Conservation (phyloP, 768 basidiomycete genomes). For the Trametes sanguinea region DNA sequence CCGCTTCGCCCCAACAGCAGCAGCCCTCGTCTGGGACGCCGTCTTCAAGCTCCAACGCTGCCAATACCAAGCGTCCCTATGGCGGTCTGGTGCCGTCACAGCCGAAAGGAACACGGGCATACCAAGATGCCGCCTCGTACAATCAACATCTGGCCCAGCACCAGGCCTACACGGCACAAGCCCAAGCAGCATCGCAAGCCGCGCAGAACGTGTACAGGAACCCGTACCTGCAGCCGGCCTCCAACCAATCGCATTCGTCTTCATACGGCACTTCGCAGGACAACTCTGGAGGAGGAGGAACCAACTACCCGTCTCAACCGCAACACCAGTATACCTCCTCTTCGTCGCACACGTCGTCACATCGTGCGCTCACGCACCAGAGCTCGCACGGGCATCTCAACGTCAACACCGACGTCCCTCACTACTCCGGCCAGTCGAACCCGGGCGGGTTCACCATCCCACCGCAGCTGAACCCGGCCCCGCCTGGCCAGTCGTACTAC, state of each 20-base stretch:
- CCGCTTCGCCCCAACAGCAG: constrained; percentile 7
- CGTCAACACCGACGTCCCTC: constrained; percentile 30
- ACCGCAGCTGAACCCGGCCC: constrained; percentile 45
- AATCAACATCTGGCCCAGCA: constrained; percentile 94
- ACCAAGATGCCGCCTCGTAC: constrained; percentile 90
- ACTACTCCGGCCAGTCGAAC: constrained; percentile 26
- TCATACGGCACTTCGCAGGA: constrained; percentile 35
- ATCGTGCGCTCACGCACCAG: constrained; percentile 50
- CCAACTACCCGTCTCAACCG: constrained; percentile 17
- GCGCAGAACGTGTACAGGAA: constrained; percentile 72
- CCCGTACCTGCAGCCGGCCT: constrained; percentile 67
- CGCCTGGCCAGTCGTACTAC: constrained; percentile 70
- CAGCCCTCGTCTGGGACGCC: constrained; percentile 27
- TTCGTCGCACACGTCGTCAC: constrained; percentile 37
- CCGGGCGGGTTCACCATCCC: constrained; percentile 28
- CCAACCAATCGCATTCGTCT: constrained; percentile 34
- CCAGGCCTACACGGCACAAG: constrained; percentile 88
- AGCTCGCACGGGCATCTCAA: constrained; percentile 50
- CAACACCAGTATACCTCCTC: constrained; percentile 31
- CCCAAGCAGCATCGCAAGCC: constrained; percentile 72
- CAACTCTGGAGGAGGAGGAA: neutral
- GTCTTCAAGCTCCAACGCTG: constrained; percentile 31
- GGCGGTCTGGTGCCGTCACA: constrained; percentile 92
- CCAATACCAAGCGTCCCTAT: constrained; percentile 85
- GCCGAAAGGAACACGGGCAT: constrained; percentile 81